Evolutionary conservation across 768 basidiomycete genomes (phyloP), one percentile per base, ranked within the genome.

Genomic region (Pisolithus microcarpus): DNA sequence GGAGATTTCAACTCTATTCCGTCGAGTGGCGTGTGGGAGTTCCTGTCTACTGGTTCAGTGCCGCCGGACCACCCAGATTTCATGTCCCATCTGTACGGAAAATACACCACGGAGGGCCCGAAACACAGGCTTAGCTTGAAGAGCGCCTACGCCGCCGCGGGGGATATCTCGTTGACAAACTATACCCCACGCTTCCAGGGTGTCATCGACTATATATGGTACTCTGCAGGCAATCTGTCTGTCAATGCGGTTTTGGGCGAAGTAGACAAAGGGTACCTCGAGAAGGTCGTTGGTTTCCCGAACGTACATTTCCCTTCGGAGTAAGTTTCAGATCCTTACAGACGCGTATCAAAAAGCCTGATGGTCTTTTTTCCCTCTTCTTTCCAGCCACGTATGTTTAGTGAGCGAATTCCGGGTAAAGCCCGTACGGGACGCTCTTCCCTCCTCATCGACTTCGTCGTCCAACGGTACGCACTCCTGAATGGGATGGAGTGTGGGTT

Each of bases 1-100:
- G 92, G 93, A n/a, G 96, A 99, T 71, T 93, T 87, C 74, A 99
- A 99, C 74, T 95, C 92, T 45, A 70, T 84, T 2, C 87, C 91
- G 1, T 72, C 73, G 9, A 91, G 89, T 31, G 92, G 92, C 6
- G 89, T 98, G 18, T 96, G 90, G 73, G 91, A 98, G 59, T 93
- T 87, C 74, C 67, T 98, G 48, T 76, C 85, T 23, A 80, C 74
- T 8, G 95, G 96, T 10, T 64, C 68, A 8, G 72, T 86, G 4
- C 70, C 85, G 2, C 73, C 81, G 7, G 78, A 87, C 52, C 96
- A 99, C 59, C 79, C 84, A 9, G 96, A 99, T 66, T 98, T 97
- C 67, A 81, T 95, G 82, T 78, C 78, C 6, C 91, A 96, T 64
- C 77, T 78, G 38, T 99, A 99, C 57, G 96, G 96, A 40, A 78